These are phyloP conservation scores for Amoeboaphelidium occidentale DNA, from an alignment of 371 early-diverging fungal species.

Conservation along the genomic window DNA sequence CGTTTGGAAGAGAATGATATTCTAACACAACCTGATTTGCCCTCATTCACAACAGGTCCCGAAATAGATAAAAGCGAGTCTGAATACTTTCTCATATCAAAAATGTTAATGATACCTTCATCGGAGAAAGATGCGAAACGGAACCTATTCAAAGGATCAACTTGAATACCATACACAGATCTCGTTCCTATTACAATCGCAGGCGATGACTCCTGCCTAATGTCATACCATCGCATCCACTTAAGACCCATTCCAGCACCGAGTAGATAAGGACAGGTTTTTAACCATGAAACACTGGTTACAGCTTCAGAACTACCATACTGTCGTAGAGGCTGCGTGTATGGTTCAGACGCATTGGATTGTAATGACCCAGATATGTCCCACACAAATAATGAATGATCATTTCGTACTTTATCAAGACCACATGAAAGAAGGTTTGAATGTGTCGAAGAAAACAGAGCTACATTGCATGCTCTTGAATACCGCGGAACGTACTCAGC, in stretches of 20 bases:
- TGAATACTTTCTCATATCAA: conserved; percentile 58
- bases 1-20: too few relatives aligned
- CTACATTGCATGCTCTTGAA: conserved; percentile 42
- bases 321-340: conserved; percentile 25
- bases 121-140: conserved; percentile 45
- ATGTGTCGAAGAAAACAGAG: conserved; percentile 32
- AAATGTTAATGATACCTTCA: conserved; percentile 40
- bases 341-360: too few relatives aligned
- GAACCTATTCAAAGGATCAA: conserved; percentile 41
- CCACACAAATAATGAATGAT: conserved; percentile 37
- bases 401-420: conserved; percentile 29
- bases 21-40: too few relatives aligned
- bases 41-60: too few relatives aligned
- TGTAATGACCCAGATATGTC: conserved; percentile 14
- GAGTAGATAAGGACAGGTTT: conserved; percentile 20
- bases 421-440: conserved; percentile 36
- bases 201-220: conserved; percentile 7
- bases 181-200: conserved; percentile 32
- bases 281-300: conserved; percentile 44
- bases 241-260: conserved; percentile 52
- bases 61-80: too few relatives aligned
- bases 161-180: conserved; percentile 35
- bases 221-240: conserved; percentile 41
- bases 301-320: conserved; percentile 45
- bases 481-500: conserved; percentile 13